phyloP scores from a whole-genome alignment of 176 grass and related monocot genomes.

The Carex pumila region DNA sequence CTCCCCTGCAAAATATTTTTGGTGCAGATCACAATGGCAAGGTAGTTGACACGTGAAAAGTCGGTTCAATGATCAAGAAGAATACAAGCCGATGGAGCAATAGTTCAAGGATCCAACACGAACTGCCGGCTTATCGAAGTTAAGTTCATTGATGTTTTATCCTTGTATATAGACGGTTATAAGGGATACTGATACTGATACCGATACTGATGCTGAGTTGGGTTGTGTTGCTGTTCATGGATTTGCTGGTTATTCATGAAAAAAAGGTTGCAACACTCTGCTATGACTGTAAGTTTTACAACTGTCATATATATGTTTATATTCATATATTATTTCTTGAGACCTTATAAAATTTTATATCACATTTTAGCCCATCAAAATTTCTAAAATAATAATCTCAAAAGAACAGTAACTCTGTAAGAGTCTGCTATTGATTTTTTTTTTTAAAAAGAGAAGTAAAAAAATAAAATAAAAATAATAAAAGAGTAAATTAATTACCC shows the following conservation, averaged over 20 bases:
- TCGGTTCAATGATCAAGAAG: too few relatives aligned
- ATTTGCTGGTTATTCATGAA: background rate
- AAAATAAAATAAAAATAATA: background rate
- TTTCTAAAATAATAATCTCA: background rate
- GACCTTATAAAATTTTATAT: background rate
- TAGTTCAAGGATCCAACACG: too few relatives aligned
- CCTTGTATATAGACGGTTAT: background rate
- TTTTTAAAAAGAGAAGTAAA: background rate
- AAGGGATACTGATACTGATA: background rate
- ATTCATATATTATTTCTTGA: background rate
- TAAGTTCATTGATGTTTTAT: too few relatives aligned
- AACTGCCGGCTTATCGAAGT: too few relatives aligned
- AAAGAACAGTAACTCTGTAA: background rate
- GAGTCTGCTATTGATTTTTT: background rate
- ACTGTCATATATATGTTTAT: too few relatives aligned
- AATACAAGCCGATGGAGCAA: too few relatives aligned
- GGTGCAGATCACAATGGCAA: too few relatives aligned
- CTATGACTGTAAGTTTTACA: background rate
- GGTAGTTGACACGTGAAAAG: too few relatives aligned
- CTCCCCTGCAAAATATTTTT: too few relatives aligned
- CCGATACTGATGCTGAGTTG: background rate
- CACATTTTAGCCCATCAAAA: background rate
- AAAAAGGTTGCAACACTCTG: background rate
- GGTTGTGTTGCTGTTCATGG: background rate
- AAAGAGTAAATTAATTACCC: too few relatives aligned